phyloP scores from a whole-genome alignment of 768 basidiomycete genomes.

The Kwoniella dendrophila region DNA sequence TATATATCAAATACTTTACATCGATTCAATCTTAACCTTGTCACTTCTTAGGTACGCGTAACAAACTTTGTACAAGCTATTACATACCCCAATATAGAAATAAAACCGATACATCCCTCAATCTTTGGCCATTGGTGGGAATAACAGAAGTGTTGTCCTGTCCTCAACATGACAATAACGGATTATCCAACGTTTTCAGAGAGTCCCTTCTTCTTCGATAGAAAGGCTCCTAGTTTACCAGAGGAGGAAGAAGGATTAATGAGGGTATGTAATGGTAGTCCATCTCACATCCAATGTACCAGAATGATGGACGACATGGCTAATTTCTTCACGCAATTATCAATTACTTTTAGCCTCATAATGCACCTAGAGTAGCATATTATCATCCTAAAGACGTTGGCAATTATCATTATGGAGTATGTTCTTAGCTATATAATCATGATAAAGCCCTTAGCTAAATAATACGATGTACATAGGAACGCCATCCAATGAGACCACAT shows the following conservation, averaged over 20 bases:
- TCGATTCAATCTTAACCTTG: no score
- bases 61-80: no score
- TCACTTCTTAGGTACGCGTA: no score
- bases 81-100: no score
- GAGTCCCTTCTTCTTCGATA: slow-evolving; percentile 55
- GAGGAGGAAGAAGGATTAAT: slow-evolving; percentile 47
- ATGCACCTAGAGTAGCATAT: slow-evolving; percentile 88
- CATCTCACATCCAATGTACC: background rate
- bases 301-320: no score
- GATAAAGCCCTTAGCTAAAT: background rate
- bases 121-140: no score
- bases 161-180: slow-evolving; percentile 13
- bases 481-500: slow-evolving; percentile 98
- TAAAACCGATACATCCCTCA: no score
- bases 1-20: no score
- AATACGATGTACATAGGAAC: slow-evolving; percentile 65
- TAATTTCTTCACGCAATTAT: no score
- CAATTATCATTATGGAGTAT: slow-evolving; percentile 92
- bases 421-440: slow-evolving; percentile 32
- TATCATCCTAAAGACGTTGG: slow-evolving; percentile 94
- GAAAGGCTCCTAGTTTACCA: slow-evolving; percentile 36
- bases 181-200: slow-evolving; percentile 54
- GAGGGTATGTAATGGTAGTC: slow-evolving; percentile 41
- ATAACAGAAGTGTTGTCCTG: slow-evolving; percentile 18
- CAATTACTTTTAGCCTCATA: slow-evolving; percentile 64